Base-by-base conservation (phyloP, 2,329 filamentous ascomycete species). In the Alternaria arbusti region DNA sequence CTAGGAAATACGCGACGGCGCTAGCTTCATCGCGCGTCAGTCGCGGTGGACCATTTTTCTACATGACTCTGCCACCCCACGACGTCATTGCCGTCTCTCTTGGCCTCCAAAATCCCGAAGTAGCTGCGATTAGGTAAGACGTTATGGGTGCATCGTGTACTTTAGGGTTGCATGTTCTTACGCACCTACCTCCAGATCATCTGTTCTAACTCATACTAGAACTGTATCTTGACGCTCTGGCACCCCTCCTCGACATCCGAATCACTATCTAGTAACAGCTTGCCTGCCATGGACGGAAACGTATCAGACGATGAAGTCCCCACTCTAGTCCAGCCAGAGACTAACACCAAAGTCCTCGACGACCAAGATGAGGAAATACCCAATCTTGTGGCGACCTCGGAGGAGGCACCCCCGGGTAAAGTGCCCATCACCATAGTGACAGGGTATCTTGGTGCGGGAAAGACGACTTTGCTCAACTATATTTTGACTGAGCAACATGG, bases 381-480 rank as follows among this genome's bases (percentile, higher is more conserved):
- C 13, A 60, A 61, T 7, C 70, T 78, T 17, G 55, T 78, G 23
- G 17, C 68, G 6, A 73, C 79, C 26, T 80, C 81, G 4, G 79
- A 84, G 17, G 86, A 88, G 17, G 62, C 75, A 65, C 84, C 85
- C 51, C 79, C 82, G 8, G 80, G 87, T 64, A 93, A 91, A 80
- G 92, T 95, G 1, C 92, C 92, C 17, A 93, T 96, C 67, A 95
- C 92, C 1, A 94, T 96, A 66, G 90, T 96, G 10, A 96, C 92
- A 57, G 92, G 96, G 4, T 99, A 99, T 76, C 87, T 99, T 5
- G 96, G 96, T 17, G 93, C 96, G 9, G 96, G 96, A 17, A 99
- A 99, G 81, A 98, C 95, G 0, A 98, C 95, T 0, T 82, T 98
- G 28, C 84, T 99, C 62, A 98, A 99, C 79, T 97, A 98, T 79